Evolutionary conservation across 1,284 basidiomycete genomes (phyloP), one percentile per base, ranked within the genome.

Genomic region (Sphaerobolus stellatus): DNA sequence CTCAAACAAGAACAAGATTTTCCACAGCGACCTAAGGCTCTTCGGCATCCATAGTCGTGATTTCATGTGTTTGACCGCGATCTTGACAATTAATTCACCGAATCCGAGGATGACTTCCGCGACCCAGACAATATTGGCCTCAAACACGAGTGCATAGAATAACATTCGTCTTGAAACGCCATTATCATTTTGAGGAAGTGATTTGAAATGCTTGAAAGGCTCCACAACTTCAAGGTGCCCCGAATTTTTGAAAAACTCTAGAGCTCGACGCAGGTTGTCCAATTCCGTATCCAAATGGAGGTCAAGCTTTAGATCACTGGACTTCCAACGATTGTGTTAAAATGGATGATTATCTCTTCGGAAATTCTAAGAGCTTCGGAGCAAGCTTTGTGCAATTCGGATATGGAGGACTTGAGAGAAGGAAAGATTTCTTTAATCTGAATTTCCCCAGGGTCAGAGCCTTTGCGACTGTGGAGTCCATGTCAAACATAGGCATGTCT

Each of bases 31-130:
- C 54, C 81, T 61, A 36, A 82, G 54, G 13, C 75, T 75, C 48
- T 71, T 78, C 24, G 81, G 81, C 27, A 73, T 75, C 81, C 81
- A 83, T 44, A 83, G 57, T 50, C 76, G 64, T 53, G 74, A 75
- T 43, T 58, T 58, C 47, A 59, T 65, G 8, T 79, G 67, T 57
- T 75, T 76, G 47, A 62, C 58, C 11, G 70, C 71, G 11, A 78
- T 71, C 28, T 62, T 59, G 34, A 72, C 68, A 28, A 86, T 68
- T 18, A 64, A 66, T 50, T 76, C 74, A 57, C 79, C 68, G 25
- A 84, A 65, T 2, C 67, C 59, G 38, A 82, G 68, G 48, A 81
- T 64, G 18, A 74, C 74, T 33, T 77, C 75, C 22, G 70, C 69
- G 18, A 73, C 66, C 41, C 69, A 67, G 25, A 77, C 56, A 25